These are phyloP conservation scores for Endocalyx cinctus DNA, from an alignment of 2,329 filamentous ascomycete species.

Conservation along the genomic window DNA sequence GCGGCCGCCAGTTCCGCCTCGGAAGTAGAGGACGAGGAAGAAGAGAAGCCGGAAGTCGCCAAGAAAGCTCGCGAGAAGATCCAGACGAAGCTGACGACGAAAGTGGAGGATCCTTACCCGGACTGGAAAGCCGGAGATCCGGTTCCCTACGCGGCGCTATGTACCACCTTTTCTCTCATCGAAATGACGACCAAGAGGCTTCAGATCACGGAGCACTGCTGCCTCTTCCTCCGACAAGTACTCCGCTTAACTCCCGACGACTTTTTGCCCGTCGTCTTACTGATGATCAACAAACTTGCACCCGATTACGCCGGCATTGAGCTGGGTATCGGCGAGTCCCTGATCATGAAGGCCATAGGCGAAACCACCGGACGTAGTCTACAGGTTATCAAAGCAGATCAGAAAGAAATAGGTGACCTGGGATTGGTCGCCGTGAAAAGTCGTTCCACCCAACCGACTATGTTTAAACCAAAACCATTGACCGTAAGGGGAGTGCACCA, in stretches of 20 bases:
- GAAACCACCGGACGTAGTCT: slow-evolving; percentile 88
- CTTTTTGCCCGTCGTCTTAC: slow-evolving; percentile 78
- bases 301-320: slow-evolving; percentile 96
- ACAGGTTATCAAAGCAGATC: slow-evolving; percentile 87
- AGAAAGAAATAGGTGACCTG: slow-evolving; percentile 93
- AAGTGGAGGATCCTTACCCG: slow-evolving; percentile 76
- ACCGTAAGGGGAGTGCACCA: slow-evolving; percentile 85
- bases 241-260: slow-evolving; percentile 84
- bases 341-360: slow-evolving; percentile 98
- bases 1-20: slow-evolving; percentile 39
- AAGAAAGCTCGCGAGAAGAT: slow-evolving; percentile 76
- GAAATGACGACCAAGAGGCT: slow-evolving; percentile 93
- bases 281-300: slow-evolving; percentile 98
- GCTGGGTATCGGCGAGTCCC: slow-evolving; percentile 93
- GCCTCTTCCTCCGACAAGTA: slow-evolving; percentile 90
- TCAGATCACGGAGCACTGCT: slow-evolving; percentile 83
- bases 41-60: slow-evolving; percentile 64
- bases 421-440: slow-evolving; percentile 94
- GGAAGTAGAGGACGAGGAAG: slow-evolving; percentile 51
- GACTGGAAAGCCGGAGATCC: slow-evolving; percentile 89
- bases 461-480: slow-evolving; percentile 94
- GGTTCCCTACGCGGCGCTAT: slow-evolving; percentile 91
- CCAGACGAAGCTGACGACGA: slow-evolving; percentile 67
- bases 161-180: slow-evolving; percentile 88
- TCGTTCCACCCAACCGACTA: slow-evolving; percentile 88